Base-by-base conservation (phyloP, 345 rosid species). In the Triadica sebifera region DNA sequence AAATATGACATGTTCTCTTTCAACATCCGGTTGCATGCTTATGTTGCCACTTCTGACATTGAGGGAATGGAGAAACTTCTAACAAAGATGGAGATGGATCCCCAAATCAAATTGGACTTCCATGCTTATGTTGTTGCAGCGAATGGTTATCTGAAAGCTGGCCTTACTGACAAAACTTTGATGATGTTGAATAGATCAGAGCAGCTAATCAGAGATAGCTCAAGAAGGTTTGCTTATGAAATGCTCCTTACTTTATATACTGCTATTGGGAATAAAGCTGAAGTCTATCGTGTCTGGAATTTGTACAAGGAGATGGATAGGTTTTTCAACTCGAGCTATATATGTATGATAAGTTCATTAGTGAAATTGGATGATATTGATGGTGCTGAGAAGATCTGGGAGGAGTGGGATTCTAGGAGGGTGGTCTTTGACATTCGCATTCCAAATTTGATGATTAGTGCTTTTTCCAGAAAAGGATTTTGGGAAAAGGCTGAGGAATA, bases 11-110 rank as follows among this genome's bases (percentile, higher is more conserved):
- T 17, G 10, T 78, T 67, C 79, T 85, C 93, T 0, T 78, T 73
- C 50, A 82, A 67, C 83, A 89, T 81, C 52, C 76, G 79, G 71
- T 60, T 90, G 39, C 87, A 85, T 74, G 92, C 93, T 11, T 89
- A 85, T 72, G 86, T 75, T 12, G 75, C 82, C 8, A 38, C 78
- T 62, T 78, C 85, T 9, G 79, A 89, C 55, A 8, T 88, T 0
- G 86, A 84, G 67, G 88, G 80, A 46, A 84, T 90, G 90, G 86
- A 88, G 79, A 85, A 87, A 67, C 78, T 86, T 78, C 72, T 88
- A 8, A 60, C 24, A 75, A 78, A 60, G 74, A 84, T 86, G 81
- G 90, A 88, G 81, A 71, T 67, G 38, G 87, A 86, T 82, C 78
- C 77, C 52, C 15, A 6, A 2, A 55, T 76, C 45, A 75, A 37